phyloP scores from a whole-genome alignment of 768 basidiomycete species.

The Lactifluus echinatus region DNA sequence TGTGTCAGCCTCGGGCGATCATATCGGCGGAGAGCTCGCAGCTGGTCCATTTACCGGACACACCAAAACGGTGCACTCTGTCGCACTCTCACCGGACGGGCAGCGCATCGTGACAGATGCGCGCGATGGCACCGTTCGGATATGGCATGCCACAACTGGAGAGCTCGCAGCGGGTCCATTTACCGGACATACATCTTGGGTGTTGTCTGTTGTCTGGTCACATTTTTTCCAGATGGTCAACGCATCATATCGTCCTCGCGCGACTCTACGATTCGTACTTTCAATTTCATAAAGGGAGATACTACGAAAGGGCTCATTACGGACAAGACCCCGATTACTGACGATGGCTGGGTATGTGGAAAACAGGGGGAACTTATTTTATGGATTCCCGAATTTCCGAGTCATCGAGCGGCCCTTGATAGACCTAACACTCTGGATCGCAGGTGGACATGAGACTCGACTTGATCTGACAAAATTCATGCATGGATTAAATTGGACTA shows the following conservation, averaged over 20 bases:
- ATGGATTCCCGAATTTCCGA: slow-evolving; percentile 12
- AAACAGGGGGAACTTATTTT: neutral
- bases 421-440: slow-evolving; percentile 19
- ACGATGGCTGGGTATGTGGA: neutral
- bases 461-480: neutral
- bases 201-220: slow-evolving; percentile 1
- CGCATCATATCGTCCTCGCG: slow-evolving; percentile 26
- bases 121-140: neutral
- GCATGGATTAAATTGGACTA: neutral
- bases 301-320: slow-evolving; percentile 13
- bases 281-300: too few species aligned
- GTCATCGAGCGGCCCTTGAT: slow-evolving; percentile 29
- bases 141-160: too few species aligned
- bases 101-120: neutral
- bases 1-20: too few species aligned
- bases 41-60: neutral
- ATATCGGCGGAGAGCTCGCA: too few species aligned
- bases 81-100: neutral
- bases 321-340: slow-evolving; percentile 37
- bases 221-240: neutral
- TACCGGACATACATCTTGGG: neutral
- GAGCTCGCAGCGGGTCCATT: neutral
- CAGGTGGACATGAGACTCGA: slow-evolving; percentile 12
- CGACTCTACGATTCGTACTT: too few species aligned
- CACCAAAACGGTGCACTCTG: neutral